Conservation (phyloP, 352 stramenopile genomes). For the Phytophthora quininea region DNA sequence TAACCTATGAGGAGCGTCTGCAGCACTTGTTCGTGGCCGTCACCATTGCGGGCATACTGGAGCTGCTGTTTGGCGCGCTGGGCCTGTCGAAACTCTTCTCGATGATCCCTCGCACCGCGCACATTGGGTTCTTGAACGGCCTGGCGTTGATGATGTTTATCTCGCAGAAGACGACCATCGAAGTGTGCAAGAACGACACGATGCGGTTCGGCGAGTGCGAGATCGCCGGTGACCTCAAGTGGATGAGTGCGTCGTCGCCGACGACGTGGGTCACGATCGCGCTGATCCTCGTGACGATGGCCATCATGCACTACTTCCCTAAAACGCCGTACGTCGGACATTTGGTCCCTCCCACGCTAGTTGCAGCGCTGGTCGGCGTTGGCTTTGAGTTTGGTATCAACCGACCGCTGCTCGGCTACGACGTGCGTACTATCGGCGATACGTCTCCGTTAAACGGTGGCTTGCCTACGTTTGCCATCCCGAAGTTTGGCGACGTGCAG, state of each 20-base stretch:
- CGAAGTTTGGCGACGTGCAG: constrained; percentile 49
- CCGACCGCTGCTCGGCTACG: constrained; percentile 69
- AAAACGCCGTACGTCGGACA: constrained; percentile 63
- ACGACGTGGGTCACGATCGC: constrained; percentile 72
- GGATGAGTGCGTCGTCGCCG: constrained; percentile 65
- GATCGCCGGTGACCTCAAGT: constrained; percentile 64
- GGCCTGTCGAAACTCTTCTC: constrained; percentile 91
- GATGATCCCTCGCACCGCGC: constrained; percentile 93
- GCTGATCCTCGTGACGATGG: constrained; percentile 80
- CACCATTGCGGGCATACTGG: constrained; percentile 83
- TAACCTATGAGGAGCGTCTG: constrained; percentile 75
- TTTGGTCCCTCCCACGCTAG: constrained; percentile 80
- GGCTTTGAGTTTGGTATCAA: constrained; percentile 90
- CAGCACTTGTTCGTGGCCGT: constrained; percentile 90
- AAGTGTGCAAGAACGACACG: constrained; percentile 64
- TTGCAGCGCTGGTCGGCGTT: constrained; percentile 77
- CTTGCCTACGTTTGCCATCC: constrained; percentile 58
- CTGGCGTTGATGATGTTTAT: constrained; percentile 95
- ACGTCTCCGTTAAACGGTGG: constrained; percentile 61
- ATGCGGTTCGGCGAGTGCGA: constrained; percentile 83
- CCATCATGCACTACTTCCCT: constrained; percentile 88
- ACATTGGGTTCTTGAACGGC: constrained; percentile 97
- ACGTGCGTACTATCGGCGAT: constrained; percentile 82
- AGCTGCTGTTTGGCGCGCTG: constrained; percentile 85
- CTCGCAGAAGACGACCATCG: constrained; percentile 93